Evolutionary conservation across 1,139 yeast genomes (phyloP).

Genomic region (Pichia inconspicua): DNA sequence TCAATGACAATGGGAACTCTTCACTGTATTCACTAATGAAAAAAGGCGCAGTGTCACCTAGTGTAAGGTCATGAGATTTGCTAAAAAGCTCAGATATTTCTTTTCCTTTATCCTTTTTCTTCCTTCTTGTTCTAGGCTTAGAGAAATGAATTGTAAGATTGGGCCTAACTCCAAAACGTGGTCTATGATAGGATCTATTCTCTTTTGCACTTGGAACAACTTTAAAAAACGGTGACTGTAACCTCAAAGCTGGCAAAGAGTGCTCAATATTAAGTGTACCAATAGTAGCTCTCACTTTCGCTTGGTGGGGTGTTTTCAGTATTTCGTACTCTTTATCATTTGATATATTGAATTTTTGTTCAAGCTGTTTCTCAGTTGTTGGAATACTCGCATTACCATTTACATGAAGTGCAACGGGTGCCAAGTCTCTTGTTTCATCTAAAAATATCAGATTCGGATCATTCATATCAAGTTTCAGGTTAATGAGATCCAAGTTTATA

Average conservation of each 20-base stretch:
- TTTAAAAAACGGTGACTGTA: slow-evolving; percentile 89
- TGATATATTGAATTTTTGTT: slow-evolving; percentile 65
- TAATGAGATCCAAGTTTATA: slow-evolving; percentile 34
- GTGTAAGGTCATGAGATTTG: slow-evolving; percentile 65
- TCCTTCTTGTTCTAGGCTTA: slow-evolving; percentile 70
- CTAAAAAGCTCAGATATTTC: slow-evolving; percentile 67
- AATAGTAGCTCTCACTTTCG: slow-evolving; percentile 87
- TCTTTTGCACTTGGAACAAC: slow-evolving; percentile 65
- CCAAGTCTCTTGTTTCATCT: slow-evolving; percentile 28
- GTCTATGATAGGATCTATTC: slow-evolving; percentile 74
- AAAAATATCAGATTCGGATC: slow-evolving; percentile 74
- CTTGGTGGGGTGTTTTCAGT: slow-evolving; percentile 77
- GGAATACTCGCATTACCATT: slow-evolving; percentile 35
- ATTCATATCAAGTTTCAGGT: slow-evolving; percentile 68
- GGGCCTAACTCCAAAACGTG: slow-evolving; percentile 66
- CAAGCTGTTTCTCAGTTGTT: slow-evolving; percentile 40
- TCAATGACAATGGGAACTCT: slow-evolving; percentile 74
- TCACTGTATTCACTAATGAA: slow-evolving; percentile 85
- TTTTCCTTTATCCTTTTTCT: slow-evolving; percentile 84
- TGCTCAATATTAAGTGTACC: slow-evolving; percentile 91
- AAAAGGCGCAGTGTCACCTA: slow-evolving; percentile 75
- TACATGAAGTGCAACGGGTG: slow-evolving; percentile 11
- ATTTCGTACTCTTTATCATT: slow-evolving; percentile 83
- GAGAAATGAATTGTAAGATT: slow-evolving; percentile 72
- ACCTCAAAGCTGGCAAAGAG: slow-evolving; percentile 74